Conservation (phyloP, 352 stramenopile species). For the Phytophthora sp. region DNA sequence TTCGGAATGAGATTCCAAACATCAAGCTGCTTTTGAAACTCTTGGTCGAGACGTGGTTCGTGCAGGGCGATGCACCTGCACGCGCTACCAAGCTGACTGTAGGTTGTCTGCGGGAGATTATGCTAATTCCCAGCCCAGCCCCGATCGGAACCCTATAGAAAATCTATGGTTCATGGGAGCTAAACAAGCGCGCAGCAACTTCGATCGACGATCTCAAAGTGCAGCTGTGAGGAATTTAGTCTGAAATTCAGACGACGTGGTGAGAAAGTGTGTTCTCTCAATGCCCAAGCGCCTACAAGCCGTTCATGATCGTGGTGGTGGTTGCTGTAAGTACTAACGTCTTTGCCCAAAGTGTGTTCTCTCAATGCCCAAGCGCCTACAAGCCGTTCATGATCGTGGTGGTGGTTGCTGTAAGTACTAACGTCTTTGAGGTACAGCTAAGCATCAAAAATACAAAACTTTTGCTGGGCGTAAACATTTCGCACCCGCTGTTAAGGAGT, state of each 20-base stretch:
- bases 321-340: background rate
- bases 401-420: background rate
- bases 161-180: background rate
- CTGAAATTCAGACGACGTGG: background rate
- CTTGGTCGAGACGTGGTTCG: too few species aligned
- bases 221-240: background rate
- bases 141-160: background rate
- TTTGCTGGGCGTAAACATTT: too few species aligned
- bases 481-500: too few species aligned
- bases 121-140: too few species aligned
- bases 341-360: background rate
- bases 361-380: background rate
- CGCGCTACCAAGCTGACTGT: too few species aligned
- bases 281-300: background rate
- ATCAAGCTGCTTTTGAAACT: too few species aligned
- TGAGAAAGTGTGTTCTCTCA: background rate
- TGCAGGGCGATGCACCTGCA: too few species aligned
- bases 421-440: too few species aligned
- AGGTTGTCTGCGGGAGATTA: too few species aligned
- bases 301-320: background rate
- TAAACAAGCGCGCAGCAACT: background rate
- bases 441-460: too few species aligned
- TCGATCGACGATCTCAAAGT: background rate
- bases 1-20: too few species aligned
- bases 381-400: background rate